Evolutionary conservation across 495 filamentous ascomycete genomes (phyloP), one percentile per base, ranked within the genome.

Genomic region (Parmelia sp.): DNA sequence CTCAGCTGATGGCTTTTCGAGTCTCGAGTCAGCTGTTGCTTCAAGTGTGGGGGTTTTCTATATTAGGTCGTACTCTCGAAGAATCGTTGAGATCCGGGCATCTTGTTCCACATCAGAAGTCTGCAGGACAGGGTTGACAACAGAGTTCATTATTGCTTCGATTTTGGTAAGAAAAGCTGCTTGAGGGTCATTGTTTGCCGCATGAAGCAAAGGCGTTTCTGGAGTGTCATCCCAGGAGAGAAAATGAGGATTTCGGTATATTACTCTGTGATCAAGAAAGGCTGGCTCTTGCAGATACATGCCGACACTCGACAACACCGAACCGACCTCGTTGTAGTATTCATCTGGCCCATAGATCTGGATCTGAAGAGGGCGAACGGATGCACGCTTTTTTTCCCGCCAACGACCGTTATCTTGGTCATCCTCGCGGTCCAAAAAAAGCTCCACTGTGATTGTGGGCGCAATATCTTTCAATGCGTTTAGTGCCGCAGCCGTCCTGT

Each of bases 211-310:
- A 58, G 61, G 61, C 10, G 61, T 63, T 11, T 29, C 33, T 17
- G 53, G n/a, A 11, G 0, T 39, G 6, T 66, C 31, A 23, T 66
- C 58, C 58, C 58, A 66, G 27, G 57, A 36, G 11, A 76, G 47
- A 37, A 70, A 58, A 62, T 78, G 76, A 10, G 75, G 75, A 36
- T 78, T 78, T 17, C 69, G 58, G 57, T 78, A 77, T 0, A 56
- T 17, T 8, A 60, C 21, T 27, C 45, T 33, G 11, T 19, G 35
- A 21, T 58, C 65, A 58, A 59, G 57, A 65, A 60, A 62, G 42
- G 66, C 61, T 3, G 76, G 73, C 51, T 66, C 66, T 64, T 78
- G 76, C 4, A 78, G 61, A 68, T 66, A 78, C n/a, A 71, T 69
- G 45, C 73, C 70, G 19, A 61, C 60, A 8, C 55, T 31, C 4